Conservation (phyloP, 805 yeast species). For the Starmerella powellii region DNA sequence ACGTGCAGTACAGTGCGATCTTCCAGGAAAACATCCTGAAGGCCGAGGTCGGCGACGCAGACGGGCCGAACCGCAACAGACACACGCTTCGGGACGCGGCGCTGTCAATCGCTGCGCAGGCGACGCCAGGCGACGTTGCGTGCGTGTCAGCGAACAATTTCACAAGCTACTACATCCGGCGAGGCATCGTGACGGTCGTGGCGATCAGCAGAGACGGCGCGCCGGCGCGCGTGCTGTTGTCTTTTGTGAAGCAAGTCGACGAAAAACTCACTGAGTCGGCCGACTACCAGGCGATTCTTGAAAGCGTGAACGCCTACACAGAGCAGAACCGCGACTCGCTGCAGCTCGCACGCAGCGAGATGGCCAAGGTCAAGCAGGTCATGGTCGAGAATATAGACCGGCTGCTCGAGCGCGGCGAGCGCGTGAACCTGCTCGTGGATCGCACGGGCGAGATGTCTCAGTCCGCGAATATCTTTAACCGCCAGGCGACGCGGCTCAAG, state of each 20-base stretch:
- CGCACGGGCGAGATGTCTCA: slow-evolving; percentile 65
- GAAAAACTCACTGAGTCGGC: slow-evolving; percentile 13
- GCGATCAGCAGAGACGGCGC: slow-evolving; percentile 16
- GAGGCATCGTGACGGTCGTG: slow-evolving; percentile 6
- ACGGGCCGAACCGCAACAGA: background rate
- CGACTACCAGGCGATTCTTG: slow-evolving; percentile 14
- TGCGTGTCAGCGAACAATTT: slow-evolving; percentile 16
- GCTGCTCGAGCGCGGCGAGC: slow-evolving; percentile 66
- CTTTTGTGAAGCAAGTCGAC: slow-evolving; percentile 22
- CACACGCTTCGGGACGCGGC: slow-evolving; percentile 11
- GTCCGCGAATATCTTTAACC: slow-evolving; percentile 56
- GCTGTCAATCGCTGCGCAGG: slow-evolving; percentile 20
- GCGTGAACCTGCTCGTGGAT: slow-evolving; percentile 57
- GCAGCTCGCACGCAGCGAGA: slow-evolving; percentile 33
- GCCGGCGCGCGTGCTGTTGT: slow-evolving; percentile 23
- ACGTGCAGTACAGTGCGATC: slow-evolving; percentile 8
- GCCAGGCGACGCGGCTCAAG: slow-evolving; percentile 50
- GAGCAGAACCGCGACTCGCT: slow-evolving; percentile 22
- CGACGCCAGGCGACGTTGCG: slow-evolving; percentile 14
- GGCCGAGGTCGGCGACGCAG: slow-evolving; percentile 4
- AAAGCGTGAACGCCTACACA: slow-evolving; percentile 3
- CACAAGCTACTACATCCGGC: slow-evolving; percentile 15
- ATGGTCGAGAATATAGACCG: slow-evolving; percentile 66
- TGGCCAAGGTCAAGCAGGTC: slow-evolving; percentile 51
- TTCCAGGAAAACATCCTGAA: background rate